Evolutionary conservation across 2,329 filamentous ascomycete species (phyloP).

Genomic region (Fusarium nanum): DNA sequence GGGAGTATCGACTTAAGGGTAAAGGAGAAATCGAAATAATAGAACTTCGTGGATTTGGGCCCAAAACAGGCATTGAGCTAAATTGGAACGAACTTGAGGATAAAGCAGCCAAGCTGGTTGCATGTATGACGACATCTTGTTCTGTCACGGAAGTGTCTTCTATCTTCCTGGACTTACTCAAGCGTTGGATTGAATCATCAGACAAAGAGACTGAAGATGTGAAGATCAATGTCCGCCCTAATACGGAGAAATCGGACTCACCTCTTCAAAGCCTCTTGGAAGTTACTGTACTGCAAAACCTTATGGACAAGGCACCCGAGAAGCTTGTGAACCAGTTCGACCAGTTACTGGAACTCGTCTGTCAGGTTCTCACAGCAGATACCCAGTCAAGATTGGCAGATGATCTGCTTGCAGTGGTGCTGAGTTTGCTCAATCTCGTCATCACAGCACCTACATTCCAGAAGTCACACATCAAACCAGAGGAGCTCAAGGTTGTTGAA

Average conservation of each 20-base stretch:
- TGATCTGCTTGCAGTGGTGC: constrained; percentile 63
- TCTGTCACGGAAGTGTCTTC: constrained; percentile 68
- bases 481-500: constrained; percentile 60
- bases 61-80: constrained; percentile 45
- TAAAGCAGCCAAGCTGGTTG: constrained; percentile 61
- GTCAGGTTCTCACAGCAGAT: constrained; percentile 66
- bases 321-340: constrained; percentile 72
- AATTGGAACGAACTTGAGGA: constrained; percentile 60
- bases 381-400: constrained; percentile 57
- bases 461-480: constrained; percentile 57
- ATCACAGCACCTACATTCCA: constrained; percentile 68
- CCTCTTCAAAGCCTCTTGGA: constrained; percentile 64
- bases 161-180: constrained; percentile 70
- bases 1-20: constrained; percentile 63
- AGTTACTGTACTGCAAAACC: constrained; percentile 71
- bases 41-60: constrained; percentile 43
- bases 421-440: constrained; percentile 72
- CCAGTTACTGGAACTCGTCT: constrained; percentile 72
- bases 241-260: constrained; percentile 50
- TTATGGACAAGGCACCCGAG: constrained; percentile 72
- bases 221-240: constrained; percentile 47
- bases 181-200: constrained; percentile 63
- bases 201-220: constrained; percentile 45
- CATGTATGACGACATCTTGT: constrained; percentile 61
- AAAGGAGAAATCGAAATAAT: constrained; percentile 66